phyloP scores from a whole-genome alignment of 345 rosid species.

The Eucalyptus sp. region DNA sequence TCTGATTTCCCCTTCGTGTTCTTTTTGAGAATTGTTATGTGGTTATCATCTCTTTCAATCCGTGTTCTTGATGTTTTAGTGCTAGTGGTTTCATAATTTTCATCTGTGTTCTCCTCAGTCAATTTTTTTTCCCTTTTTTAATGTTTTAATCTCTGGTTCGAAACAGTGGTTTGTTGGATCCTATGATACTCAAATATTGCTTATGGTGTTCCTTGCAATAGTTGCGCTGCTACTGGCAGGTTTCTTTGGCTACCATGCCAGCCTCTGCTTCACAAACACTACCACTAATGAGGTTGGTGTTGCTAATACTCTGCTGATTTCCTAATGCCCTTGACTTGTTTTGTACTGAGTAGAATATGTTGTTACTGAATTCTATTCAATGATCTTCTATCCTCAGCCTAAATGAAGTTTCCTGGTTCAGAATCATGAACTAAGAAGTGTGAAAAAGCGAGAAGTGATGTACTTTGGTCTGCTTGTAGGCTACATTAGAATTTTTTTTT shows the following conservation, averaged over 20 bases:
- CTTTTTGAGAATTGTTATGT: neutral
- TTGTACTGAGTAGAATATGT: neutral
- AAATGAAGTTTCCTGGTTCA: neutral
- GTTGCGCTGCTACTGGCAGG: conserved; percentile 77
- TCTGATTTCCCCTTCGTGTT: neutral
- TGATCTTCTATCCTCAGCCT: neutral
- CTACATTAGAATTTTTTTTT: neutral
- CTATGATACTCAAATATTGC: conserved; percentile 77
- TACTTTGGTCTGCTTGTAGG: neutral
- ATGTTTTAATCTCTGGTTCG: neutral
- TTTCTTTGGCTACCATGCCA: conserved; percentile 72
- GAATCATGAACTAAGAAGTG: neutral
- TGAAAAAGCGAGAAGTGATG: neutral
- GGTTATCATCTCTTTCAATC: neutral
- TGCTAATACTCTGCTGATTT: neutral
- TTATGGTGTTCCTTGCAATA: conserved; percentile 72
- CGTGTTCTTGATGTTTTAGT: neutral
- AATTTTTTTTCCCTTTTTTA: neutral
- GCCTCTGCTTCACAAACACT: conserved; percentile 72
- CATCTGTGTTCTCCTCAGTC: neutral
- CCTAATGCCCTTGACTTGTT: neutral
- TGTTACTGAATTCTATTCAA: neutral
- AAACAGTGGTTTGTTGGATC: conserved; percentile 81
- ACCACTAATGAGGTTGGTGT: conserved; percentile 77
- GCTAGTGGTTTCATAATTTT: neutral